Evolutionary conservation across 2,329 filamentous ascomycete genomes (phyloP), one percentile per base, ranked within the genome.

Genomic region (Harringtonia aguacate): DNA sequence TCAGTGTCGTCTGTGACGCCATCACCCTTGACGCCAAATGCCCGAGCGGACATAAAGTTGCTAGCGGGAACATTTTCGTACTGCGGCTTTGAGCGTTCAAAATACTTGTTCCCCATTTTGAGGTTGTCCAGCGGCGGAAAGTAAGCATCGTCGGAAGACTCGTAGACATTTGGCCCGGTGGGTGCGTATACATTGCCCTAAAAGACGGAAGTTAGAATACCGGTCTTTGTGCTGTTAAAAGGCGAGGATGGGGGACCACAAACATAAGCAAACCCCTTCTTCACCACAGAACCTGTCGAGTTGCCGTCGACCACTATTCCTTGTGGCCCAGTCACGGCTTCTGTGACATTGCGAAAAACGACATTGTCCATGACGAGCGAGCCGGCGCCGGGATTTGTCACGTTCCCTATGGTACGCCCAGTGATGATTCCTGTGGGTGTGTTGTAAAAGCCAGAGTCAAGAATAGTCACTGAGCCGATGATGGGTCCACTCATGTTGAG

Each of bases 11-110:
- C 86, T 1, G 83, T 81, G 2, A 60, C 58, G 30, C 84, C 86
- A 54, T 92, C 84, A 48, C 86, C 86, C 54, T 71, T 79, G 44
- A 81, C 83, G 31, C 84, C 84, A 14, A 66, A 67, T 14, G 67
- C 68, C 52, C 84, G 84, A 55, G 86, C 77, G 46, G 78, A 84
- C 53, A 86, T 58, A 56, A 92, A 87, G 8, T 71, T 67, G 2
- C 67, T 68, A 2, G 69, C 68, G 1, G 76, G 63, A 4, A 80
- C 55, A 24, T 70, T 60, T 45, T 79, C 73, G 56, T 92, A 94
- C 52, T 86, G 77, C 7, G 86, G 86, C 69, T 85, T 87, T 52
- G 84, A 82, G 17, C 81, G 76, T 55, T 84, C 79, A 57, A 84
- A 88, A 58, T 85, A 78, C 21, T 68, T 63, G 15, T 57, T 57